These are phyloP conservation scores for Podila epicladia DNA, from an alignment of 192 early-diverging fungal species.

Conservation along the genomic window DNA sequence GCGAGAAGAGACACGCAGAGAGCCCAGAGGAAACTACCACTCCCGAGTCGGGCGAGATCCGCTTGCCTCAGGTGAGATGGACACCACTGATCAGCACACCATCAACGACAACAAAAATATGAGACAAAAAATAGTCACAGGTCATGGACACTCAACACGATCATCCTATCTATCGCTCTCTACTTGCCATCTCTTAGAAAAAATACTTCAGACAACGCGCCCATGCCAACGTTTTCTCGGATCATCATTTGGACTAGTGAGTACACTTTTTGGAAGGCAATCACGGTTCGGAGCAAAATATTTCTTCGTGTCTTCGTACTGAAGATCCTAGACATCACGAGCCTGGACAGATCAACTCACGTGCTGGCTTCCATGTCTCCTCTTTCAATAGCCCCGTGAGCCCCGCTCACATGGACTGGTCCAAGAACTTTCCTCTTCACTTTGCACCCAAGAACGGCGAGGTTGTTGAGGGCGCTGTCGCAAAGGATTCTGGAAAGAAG, in stretches of 20 bases:
- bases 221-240: conserved; percentile 97
- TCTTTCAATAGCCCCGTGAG: conserved; percentile 66
- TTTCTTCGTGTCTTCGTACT: too few relatives aligned
- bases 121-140: background rate
- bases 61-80: background rate
- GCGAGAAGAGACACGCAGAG: background rate
- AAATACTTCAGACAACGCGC: conserved; percentile 88
- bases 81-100: background rate
- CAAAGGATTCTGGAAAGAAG: conserved; percentile 52
- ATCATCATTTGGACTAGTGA: conserved; percentile 93
- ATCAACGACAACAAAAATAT: background rate
- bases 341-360: background rate
- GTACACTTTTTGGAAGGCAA: conserved; percentile 2
- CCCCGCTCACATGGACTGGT: conserved; percentile 92
- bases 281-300: too few relatives aligned
- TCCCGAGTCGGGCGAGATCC: background rate
- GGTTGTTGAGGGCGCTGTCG: conserved; percentile 22
- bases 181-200: conserved; percentile 64
- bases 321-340: too few relatives aligned
- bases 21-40: background rate
- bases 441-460: conserved; percentile 54
- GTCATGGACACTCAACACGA: background rate
- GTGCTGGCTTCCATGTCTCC: too few relatives aligned
- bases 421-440: conserved; percentile 82
- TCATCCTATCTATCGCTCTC: background rate